phyloP scores from a whole-genome alignment of 2,329 filamentous ascomycete genomes.

The Ophiostoma fasciatum region DNA sequence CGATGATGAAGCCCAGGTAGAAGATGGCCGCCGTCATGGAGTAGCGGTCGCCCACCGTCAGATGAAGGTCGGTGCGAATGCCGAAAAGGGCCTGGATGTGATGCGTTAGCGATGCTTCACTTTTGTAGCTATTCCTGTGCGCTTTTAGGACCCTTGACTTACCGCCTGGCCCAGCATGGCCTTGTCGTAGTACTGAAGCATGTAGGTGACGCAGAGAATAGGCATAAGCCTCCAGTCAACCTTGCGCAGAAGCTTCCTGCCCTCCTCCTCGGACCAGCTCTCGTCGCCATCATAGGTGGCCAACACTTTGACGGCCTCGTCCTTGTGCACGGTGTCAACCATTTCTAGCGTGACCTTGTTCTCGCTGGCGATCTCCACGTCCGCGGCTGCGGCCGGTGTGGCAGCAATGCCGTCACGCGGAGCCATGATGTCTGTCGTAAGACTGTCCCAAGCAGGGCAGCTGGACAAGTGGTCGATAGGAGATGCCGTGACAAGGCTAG shows the following conservation, averaged over 20 bases:
- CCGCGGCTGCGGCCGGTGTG: background rate
- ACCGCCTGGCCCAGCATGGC: constrained; percentile 16
- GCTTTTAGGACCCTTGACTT: constrained; percentile 19
- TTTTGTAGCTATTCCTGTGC: constrained; percentile 1
- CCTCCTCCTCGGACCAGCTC: constrained; percentile 3
- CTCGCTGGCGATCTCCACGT: background rate
- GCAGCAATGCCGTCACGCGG: background rate
- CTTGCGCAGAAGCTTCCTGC: constrained; percentile 13
- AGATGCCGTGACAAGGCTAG: background rate
- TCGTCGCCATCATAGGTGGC: constrained; percentile 3
- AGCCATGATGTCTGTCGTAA: background rate
- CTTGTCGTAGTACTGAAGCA: constrained; percentile 10
- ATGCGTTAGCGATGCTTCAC: background rate
- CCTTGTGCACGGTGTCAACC: constrained; percentile 4
- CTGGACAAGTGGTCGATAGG: too few species aligned
- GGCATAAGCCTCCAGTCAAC: constrained; percentile 29
- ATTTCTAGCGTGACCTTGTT: background rate
- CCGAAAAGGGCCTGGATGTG: constrained; percentile 24
- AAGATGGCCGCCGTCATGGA: constrained; percentile 30
- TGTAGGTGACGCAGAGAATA: constrained; percentile 19
- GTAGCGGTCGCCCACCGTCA: constrained; percentile 26
- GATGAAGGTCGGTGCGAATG: constrained; percentile 23
- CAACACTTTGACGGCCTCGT: constrained; percentile 5
- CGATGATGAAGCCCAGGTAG: constrained; percentile 32
- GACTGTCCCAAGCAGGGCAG: too few species aligned